Conservation (phyloP, 1,139 yeast species). For the Kodamaea suecica region DNA sequence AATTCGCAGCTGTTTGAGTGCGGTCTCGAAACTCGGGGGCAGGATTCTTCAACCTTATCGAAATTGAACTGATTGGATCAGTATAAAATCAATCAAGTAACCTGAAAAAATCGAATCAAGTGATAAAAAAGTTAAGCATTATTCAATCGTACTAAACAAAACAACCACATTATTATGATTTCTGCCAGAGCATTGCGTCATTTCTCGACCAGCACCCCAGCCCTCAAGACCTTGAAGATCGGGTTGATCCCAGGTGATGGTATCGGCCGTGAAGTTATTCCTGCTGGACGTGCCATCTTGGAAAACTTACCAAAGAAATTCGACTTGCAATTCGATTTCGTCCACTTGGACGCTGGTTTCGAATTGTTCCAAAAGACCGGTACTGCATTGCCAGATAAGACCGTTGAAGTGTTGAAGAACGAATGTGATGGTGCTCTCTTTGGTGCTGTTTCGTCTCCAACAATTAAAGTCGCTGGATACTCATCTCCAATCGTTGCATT, state of each 20-base stretch:
- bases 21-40: no score
- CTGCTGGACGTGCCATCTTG: constrained; percentile 84
- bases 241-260: constrained; percentile 96
- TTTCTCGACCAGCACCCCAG: constrained; percentile 33
- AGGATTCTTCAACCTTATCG: background rate
- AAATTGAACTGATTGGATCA: background rate
- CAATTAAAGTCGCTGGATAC: constrained; percentile 91
- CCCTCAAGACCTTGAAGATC: constrained; percentile 40
- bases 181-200: constrained; percentile 32
- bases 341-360: constrained; percentile 88
- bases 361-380: constrained; percentile 92
- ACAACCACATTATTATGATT: constrained; percentile 15
- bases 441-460: constrained; percentile 96
- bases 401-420: constrained; percentile 72
- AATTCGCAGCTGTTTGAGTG: no score
- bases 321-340: constrained; percentile 80
- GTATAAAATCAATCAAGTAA: background rate
- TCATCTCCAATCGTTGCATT: constrained; percentile 97
- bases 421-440: constrained; percentile 96
- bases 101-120: background rate
- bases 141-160: no score
- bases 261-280: constrained; percentile 95
- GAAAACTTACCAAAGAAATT: constrained; percentile 74
- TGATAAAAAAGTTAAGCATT: no score
- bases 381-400: constrained; percentile 89